Base-by-base conservation (phyloP, 75 land plant genomes). In the Picea sitchensis region DNA sequence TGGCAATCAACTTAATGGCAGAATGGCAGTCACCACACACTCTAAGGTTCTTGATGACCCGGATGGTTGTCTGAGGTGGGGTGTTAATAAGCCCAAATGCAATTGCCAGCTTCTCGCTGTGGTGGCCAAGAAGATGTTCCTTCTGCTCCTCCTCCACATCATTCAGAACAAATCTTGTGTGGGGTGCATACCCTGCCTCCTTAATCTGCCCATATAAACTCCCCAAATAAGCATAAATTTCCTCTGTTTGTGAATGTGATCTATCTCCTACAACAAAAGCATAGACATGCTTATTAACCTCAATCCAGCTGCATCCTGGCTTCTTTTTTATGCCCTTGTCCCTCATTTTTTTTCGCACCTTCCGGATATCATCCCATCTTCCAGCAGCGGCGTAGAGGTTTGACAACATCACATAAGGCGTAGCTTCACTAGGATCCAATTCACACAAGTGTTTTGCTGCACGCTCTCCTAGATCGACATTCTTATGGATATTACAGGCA, bases 321-420 rank as follows among this genome's bases (percentile, higher is more conserved):
- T 80, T 41, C 80, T 80, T 80, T 59, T 57, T 60, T 44, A 80
- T 82, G 20, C 63, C 61, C 23, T 38, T 77, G 15, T 54, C 81
- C 51, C 20, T 57, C 82, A 78, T 77, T 44, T 31, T 23, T 38
- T 78, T 58, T 18, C 82, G 79, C 17, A 75, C 76, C 59, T 75
- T 75, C 26, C 34, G 34, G 54, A 47, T 82, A 5, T 81, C 81
- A 21, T 64, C 56, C 82, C 82, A 81, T 82, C 60, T 78, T 32
- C 61, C 14, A 7, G 82, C 82, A 30, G 80, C 80, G 6, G 82
- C 62, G 41, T 65, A 82, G 14, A 82, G 36, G 72, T 82, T 82
- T 34, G 83, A 82, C n/a, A 82, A 59, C 58, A 80, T 20, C 56
- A 82, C 83, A 68, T 82, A 82, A 30, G 75, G 77, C 54, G 75